Evolutionary conservation across 768 basidiomycete genomes (phyloP).

Genomic region (Epithele typhae): DNA sequence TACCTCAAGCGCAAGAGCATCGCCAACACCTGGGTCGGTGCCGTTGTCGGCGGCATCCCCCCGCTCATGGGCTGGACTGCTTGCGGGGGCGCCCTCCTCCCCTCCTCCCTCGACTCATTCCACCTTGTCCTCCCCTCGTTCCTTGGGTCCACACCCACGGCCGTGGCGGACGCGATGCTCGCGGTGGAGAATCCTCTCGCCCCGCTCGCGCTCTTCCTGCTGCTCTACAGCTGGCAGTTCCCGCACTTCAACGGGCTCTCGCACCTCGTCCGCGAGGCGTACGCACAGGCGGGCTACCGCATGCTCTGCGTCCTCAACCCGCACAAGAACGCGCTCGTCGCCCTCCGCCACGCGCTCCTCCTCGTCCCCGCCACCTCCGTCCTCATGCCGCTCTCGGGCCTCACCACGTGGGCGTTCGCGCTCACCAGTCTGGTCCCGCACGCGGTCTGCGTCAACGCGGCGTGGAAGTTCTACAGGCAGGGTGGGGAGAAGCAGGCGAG

Average conservation of each 20-base stretch:
- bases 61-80: constrained; percentile 99
- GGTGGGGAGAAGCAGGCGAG: constrained; percentile 78
- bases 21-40: constrained; percentile 91
- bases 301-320: constrained; percentile 88
- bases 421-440: constrained; percentile 76
- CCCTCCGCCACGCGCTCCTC: constrained; percentile 75
- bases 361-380: constrained; percentile 76
- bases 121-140: constrained; percentile 60
- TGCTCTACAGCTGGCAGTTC: constrained; percentile 97
- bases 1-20: constrained; percentile 82
- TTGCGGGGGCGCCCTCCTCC: constrained; percentile 75
- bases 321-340: constrained; percentile 75
- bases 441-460: constrained; percentile 57
- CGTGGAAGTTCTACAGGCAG: constrained; percentile 69
- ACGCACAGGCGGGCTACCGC: constrained; percentile 88
- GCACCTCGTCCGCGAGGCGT: constrained; percentile 79
- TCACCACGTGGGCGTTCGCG: constrained; percentile 91
- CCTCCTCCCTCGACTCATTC: constrained; percentile 43
- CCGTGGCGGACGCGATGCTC: constrained; percentile 25
- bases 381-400: constrained; percentile 81
- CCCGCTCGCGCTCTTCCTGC: constrained; percentile 72
- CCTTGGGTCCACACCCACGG: constrained; percentile 41
- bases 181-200: constrained; percentile 77
- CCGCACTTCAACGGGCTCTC: constrained; percentile 97
- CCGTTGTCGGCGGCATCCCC: constrained; percentile 88